A percentile compares a stretch with the other conserved stretches of the same genome.
Evolutionary conservation across 2,329 filamentous ascomycete species (phyloP).

Genomic region (Fusarium sororula): DNA sequence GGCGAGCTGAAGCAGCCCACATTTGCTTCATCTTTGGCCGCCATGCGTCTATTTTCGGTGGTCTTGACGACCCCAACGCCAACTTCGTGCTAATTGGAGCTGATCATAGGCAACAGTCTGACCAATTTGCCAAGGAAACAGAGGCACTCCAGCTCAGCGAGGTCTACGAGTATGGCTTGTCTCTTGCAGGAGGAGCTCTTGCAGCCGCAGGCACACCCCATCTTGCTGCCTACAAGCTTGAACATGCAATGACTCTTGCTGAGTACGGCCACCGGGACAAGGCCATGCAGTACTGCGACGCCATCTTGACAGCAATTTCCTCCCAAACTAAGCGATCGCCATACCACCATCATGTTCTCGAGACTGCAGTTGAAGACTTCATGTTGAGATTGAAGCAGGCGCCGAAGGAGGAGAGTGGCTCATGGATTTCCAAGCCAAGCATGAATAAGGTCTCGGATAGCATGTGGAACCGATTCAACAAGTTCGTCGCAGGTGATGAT

Average conservation of each 20-base stretch:
- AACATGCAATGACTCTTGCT: slow-evolving; percentile 84
- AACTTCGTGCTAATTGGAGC: slow-evolving; percentile 86
- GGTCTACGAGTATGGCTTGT: slow-evolving; percentile 89
- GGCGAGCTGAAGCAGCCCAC: slow-evolving; percentile 89
- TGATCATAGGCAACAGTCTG: slow-evolving; percentile 77
- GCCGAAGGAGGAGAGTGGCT: slow-evolving; percentile 80
- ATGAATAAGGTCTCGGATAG: slow-evolving; percentile 95
- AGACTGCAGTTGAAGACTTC: slow-evolving; percentile 83
- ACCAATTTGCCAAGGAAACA: slow-evolving; percentile 79
- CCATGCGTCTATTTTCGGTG: slow-evolving; percentile 75
- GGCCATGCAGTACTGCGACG: slow-evolving; percentile 91
- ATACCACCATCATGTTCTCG: slow-evolving; percentile 83
- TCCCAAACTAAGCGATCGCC: slow-evolving; percentile 84
- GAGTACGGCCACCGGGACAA: slow-evolving; percentile 85
- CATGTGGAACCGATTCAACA: slow-evolving; percentile 93
- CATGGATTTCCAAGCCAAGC: slow-evolving; percentile 94
- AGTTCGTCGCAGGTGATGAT: slow-evolving; percentile 94
- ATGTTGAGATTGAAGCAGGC: slow-evolving; percentile 84
- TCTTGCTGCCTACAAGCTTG: slow-evolving; percentile 88
- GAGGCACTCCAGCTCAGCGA: slow-evolving; percentile 95
- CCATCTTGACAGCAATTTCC: slow-evolving; percentile 78
- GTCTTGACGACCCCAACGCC: slow-evolving; percentile 80
- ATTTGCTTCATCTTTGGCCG: slow-evolving; percentile 92
- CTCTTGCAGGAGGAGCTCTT: slow-evolving; percentile 67
- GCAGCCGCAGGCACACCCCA: slow-evolving; percentile 74